Base-by-base conservation (phyloP, 2,329 filamentous ascomycete genomes). In the Curvularia hawaiiensis region DNA sequence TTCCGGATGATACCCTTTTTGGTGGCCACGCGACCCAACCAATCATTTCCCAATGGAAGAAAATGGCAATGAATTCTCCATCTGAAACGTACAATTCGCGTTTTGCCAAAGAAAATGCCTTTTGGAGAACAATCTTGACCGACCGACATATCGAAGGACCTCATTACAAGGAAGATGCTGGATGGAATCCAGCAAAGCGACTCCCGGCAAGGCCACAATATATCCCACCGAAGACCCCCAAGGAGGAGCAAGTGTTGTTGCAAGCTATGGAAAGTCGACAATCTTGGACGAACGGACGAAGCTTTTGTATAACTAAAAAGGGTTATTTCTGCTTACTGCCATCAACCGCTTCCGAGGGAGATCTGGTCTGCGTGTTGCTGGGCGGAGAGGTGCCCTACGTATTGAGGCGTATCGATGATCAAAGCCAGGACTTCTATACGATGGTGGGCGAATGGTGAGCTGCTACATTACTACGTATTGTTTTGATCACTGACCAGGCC, bases 381-480 rank as follows among this genome's bases (percentile, higher is more conserved):
- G 46, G 46, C 18, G 46, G 46, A 49, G 46, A 49, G 18, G 46
- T 49, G 31, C 46, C 46, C 18, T 39, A 49, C 20, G 22, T 49
- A 49, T 20, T 49, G 16, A 49, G 31, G 31, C 30, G 30, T 49
- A 24, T 33, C 4, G 46, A 39, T 39, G 4, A 38, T 18, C 31
- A 39, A 38, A 38, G 18, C 22, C 31, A 49, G 26, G 46, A 39
- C 39, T 26, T 11, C n/a, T 49, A 49, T 49, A 49, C 16, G 11
- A 49, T 49, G 10, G 46, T 49, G 31, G 46, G 46, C 3, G 46
- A 49, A 49, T 49, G 31, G 31, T 49, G 31, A 49, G 46, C 46
- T 38, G 46, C 11, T 28, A 49, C 18, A 35, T 49, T 4, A 39
- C 20, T 38, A 18, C 46, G 46, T 49, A 39, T 10, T 38, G 38